A percentile compares a stretch with the other conserved stretches of the same genome.
Conservation (phyloP, 352 stramenopile species). For the Sclerospora graminicola region DNA sequence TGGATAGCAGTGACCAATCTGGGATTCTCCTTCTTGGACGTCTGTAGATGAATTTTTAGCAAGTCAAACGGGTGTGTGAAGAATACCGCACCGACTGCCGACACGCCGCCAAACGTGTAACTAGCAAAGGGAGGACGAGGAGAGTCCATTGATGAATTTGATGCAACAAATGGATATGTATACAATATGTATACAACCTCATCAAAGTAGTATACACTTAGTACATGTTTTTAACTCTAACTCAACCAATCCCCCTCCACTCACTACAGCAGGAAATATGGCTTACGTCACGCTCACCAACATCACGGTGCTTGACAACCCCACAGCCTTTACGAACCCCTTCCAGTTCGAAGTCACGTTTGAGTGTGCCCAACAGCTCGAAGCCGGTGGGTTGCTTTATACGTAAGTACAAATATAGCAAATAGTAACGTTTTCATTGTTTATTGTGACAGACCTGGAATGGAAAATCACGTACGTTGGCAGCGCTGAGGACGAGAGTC, state of each 20-base stretch:
- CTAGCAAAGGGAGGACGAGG: conserved; percentile 38
- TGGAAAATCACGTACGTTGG: conserved; percentile 99
- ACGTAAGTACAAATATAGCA: too few species aligned
- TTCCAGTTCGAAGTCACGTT: conserved; percentile 99
- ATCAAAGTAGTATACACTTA: too few species aligned
- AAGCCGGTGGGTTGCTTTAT: conserved; percentile 66
- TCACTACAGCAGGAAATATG: conserved; percentile 25
- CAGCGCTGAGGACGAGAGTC: conserved; percentile 90
- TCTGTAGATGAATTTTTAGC: conserved; percentile 77
- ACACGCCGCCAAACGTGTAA: conserved; percentile 67
- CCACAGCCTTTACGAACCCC: conserved; percentile 93
- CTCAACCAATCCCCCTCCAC: conserved; percentile 4
- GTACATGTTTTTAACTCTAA: neutral
- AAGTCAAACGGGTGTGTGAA: conserved; percentile 82
- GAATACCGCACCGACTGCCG: conserved; percentile 72
- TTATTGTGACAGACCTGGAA: conserved; percentile 88
- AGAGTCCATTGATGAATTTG: neutral
- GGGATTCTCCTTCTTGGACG: conserved; percentile 64
- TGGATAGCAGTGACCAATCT: conserved; percentile 35
- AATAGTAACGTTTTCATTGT: neutral
- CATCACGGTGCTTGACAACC: conserved; percentile 98
- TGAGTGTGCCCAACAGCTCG: conserved; percentile 94
- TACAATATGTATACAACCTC: too few species aligned
- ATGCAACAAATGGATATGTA: too few species aligned
- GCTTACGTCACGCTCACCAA: conserved; percentile 87